Evolutionary conservation across 2,329 filamentous ascomycete species (phyloP), one percentile per base, ranked within the genome.

Genomic region (Aureobasidium sp.): DNA sequence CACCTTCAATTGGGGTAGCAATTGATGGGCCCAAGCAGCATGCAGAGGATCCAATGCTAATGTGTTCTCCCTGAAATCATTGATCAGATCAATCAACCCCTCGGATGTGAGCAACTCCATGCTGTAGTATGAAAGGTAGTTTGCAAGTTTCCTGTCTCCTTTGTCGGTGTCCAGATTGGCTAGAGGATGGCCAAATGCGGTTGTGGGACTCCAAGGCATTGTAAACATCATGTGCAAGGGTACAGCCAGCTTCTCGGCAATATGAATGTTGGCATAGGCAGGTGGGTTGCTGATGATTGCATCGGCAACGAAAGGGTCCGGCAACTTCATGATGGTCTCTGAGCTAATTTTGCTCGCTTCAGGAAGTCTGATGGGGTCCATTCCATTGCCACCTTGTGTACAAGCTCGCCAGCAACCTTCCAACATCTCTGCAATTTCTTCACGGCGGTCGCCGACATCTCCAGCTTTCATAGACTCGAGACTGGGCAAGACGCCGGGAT

Each of bases 21-120:
- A 83, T 3, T 88, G 89, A 10, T 92, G 91, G 1, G 89, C 92
- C 83, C 88, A 93, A 52, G 95, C 86, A 6, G 90, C 78, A 64
- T 88, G 91, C 36, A 97, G 80, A 0, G 87, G 83, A 47, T 94
- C 88, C 0, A 97, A 77, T 26, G 88, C 87, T 1, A 96, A 17
- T 3, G 55, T 58, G 27, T 46, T 57, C 5, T 58, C 86, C 58
- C 93, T 82, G 70, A 96, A 97, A 10, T 86, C 83, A 70, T 97
- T 97, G 71, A 97, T 93, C 6, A 97, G 79, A 73, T 97, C 92
- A 42, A 92, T 92, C 4, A 97, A 77, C 0, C 91, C 91, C 74
- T 96, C 90, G 90, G 91, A 96, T 17, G 91, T 92, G 80, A 96
- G 85, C 83, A 95, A 90, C 67, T 96, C 91, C 2, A 96, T 88